Conservation (phyloP, 192 early-diverging fungal species). For the Dissophora ornata region DNA sequence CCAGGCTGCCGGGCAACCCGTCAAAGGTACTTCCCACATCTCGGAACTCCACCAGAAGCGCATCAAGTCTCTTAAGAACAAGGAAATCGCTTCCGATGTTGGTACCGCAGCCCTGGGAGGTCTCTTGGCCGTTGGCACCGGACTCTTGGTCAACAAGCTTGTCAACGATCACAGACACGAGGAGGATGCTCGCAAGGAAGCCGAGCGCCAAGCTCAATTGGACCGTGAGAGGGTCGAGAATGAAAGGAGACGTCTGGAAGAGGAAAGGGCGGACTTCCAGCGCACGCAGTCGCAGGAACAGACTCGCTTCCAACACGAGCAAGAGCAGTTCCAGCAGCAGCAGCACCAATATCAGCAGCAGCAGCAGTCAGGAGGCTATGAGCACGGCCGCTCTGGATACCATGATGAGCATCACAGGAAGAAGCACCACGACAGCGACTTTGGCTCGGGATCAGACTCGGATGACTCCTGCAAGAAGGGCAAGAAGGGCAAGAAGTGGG, state of each 20-base stretch:
- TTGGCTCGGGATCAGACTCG: conserved; percentile 13
- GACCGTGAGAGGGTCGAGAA: conserved; percentile 31
- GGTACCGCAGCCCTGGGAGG: conserved; percentile 54
- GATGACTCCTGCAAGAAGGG: conserved; percentile 31
- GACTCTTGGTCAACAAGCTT: conserved; percentile 57
- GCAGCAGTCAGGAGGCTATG: no score
- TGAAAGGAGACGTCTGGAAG: conserved; percentile 32
- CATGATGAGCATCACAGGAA: conserved; percentile 16
- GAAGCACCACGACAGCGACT: conserved; percentile 20
- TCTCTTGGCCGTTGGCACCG: conserved; percentile 58
- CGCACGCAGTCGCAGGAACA: no score
- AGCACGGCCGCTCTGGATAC: conserved; percentile 15
- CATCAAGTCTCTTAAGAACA: conserved; percentile 56
- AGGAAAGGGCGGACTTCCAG: conserved; percentile 22
- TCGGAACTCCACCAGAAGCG: conserved; percentile 54
- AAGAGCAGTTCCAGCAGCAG: conserved; percentile 14
- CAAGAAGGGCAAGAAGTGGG: conserved; percentile 57
- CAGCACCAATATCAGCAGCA: conserved; percentile 7
- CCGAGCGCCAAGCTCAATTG: conserved; percentile 11
- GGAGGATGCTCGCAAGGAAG: conserved; percentile 30
- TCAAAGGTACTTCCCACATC: conserved; percentile 52
- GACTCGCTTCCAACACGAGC: conserved; percentile 5
- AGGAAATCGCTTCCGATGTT: conserved; percentile 48
- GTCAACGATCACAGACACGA: conserved; percentile 51
- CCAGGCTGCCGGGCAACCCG: conserved; percentile 21